These are phyloP conservation scores for Calonectria honghensis DNA, from an alignment of 2,329 filamentous ascomycete species.

Conservation along the genomic window DNA sequence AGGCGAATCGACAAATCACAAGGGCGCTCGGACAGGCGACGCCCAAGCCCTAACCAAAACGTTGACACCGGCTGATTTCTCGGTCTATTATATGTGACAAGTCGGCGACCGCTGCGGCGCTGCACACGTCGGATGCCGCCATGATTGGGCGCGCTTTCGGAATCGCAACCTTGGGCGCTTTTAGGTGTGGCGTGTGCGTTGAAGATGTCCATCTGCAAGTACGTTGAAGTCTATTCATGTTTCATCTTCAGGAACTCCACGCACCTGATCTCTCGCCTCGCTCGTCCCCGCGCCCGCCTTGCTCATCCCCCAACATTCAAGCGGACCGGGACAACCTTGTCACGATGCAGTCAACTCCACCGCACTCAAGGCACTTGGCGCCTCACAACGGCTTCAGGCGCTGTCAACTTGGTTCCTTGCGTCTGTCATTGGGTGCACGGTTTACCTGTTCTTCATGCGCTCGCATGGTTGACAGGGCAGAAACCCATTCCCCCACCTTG, in stretches of 20 bases:
- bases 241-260: constrained; percentile 17
- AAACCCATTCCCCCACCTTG: neutral
- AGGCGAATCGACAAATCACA: constrained; percentile 18
- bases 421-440: constrained; percentile 2
- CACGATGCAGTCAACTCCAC: constrained; percentile 3
- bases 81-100: constrained; percentile 22
- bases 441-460: neutral
- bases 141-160: neutral
- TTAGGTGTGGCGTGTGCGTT: constrained; percentile 24
- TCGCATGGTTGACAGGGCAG: neutral
- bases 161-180: neutral
- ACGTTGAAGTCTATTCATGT: neutral
- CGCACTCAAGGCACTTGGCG: neutral
- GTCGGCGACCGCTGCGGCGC: neutral
- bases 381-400: neutral
- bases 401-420: neutral
- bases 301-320: neutral
- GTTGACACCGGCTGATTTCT: constrained; percentile 10
- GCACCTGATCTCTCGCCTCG: neutral
- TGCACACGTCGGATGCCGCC: neutral
- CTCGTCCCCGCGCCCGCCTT: neutral
- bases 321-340: neutral
- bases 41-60: constrained; percentile 4
- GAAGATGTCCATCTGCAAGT: constrained; percentile 4
- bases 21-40: constrained; percentile 6